Evolutionary conservation across 139 green algal genomes (phyloP).

Genomic region (Chlorella ohadii): DNA sequence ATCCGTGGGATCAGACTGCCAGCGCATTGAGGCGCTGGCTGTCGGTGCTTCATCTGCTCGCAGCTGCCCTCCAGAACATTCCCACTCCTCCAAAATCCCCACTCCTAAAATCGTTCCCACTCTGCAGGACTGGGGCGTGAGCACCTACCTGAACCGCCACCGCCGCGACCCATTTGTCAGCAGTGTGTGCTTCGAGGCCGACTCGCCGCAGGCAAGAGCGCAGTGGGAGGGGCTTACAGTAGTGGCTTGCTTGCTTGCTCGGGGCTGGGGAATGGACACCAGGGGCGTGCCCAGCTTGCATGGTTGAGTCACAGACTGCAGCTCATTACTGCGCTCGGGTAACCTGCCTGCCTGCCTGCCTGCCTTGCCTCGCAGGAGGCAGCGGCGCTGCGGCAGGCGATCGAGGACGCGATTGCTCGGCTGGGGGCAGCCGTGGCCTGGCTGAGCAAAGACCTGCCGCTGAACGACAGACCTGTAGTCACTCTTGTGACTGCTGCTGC

Average conservation of each 20-base stretch:
- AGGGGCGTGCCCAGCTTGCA: no score
- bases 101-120: no score
- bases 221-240: not conserved
- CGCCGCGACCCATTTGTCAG: slow-evolving; percentile 12
- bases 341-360: no score
- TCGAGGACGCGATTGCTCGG: slow-evolving; percentile 12
- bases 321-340: no score
- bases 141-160: slow-evolving; percentile 8
- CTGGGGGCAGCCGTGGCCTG: slow-evolving; percentile 22
- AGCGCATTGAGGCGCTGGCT: no score
- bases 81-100: no score
- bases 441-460: slow-evolving; percentile 24
- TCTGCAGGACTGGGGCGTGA: not conserved
- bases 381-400: not conserved
- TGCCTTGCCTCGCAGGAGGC: slow-evolving; percentile 23
- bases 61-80: no score
- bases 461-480: not conserved
- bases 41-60: no score
- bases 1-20: no score
- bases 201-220: slow-evolving; percentile 1
- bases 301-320: no score
- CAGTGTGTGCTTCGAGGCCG: slow-evolving; percentile 3
- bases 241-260: no score
- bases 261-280: no score
- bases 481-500: slow-evolving; percentile 6